Evolutionary conservation across 345 rosid species (phyloP), one percentile per base, ranked within the genome.

Genomic region (Raphanus raphanistrum): DNA sequence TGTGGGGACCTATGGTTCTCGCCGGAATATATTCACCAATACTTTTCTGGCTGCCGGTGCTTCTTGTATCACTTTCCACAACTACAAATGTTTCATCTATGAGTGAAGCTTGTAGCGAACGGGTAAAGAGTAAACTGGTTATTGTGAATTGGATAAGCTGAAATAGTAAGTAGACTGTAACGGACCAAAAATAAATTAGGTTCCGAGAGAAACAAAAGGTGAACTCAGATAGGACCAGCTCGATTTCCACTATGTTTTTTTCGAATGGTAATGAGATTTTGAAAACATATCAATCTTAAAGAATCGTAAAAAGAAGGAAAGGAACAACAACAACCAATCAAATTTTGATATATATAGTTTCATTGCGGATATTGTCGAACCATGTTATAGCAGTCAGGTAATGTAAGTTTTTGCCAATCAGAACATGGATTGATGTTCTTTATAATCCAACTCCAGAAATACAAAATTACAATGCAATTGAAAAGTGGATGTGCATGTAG

Each of bases 211-310:
- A 63, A 59, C 38, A 64, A 85, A 78, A 84, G 83, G 75, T 72
- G 71, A 81, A 28, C 16, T 80, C 72, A 73, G 72, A 86, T 83
- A 84, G 87, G 93, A 89, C 90, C 89, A 87, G 82, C 83, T 79
- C 62, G 80, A 72, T 70, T 75, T 84, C 90, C 92, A 85, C 89
- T 85, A 82, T 73, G 74, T 76, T 9, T 50, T 55, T 55, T 65
- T 16, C 45, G 73, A 8, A 76, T 73, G 79, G 75, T 72, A 68
- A 70, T 60, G 57, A 61, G 73, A 82, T 72, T 79, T 73, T 61
- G 26, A 48, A 35, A 50, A 67, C 68, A 59, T 68, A 35, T 33
- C 66, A 78, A 78, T 71, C 67, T 63, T 71, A 71, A 65, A 72
- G 71, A 72, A 64, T 58, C 50, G 43, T 54, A 26, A 33, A n/a